A percentile compares a stretch with the other conserved stretches of the same genome.
phyloP scores from a whole-genome alignment of 306 rosid species.

The Echinosophora koreensis region DNA sequence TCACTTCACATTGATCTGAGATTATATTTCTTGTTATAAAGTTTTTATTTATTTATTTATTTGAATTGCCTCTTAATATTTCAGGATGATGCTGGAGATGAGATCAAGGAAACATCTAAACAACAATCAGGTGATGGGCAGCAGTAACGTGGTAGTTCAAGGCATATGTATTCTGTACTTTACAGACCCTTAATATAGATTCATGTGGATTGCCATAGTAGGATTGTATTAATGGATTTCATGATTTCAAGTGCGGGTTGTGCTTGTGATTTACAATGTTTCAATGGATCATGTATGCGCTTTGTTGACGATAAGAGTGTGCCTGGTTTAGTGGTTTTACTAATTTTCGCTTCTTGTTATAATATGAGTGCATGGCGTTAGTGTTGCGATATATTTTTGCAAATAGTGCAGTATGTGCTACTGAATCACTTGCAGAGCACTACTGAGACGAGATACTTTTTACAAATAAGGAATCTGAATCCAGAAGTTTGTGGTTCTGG shows the following conservation, averaged over 20 bases:
- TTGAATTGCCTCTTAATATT: slow-evolving; percentile 8
- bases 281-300: slow-evolving; percentile 53
- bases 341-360: slow-evolving; percentile 2
- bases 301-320: slow-evolving; percentile 58
- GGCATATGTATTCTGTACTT: slow-evolving; percentile 58
- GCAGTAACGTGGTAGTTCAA: slow-evolving; percentile 51
- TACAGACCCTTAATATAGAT: slow-evolving; percentile 50
- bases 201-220: slow-evolving; percentile 58
- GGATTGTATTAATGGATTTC: slow-evolving; percentile 53
- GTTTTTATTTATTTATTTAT: not conserved
- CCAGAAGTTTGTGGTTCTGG: not conserved
- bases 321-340: slow-evolving; percentile 50
- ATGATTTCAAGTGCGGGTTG: slow-evolving; percentile 46
- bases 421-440: slow-evolving; percentile 19
- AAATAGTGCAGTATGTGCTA: not conserved
- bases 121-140: slow-evolving; percentile 71
- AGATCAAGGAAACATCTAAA: slow-evolving; percentile 91
- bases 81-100: slow-evolving; percentile 95
- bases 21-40: not conserved
- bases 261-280: slow-evolving; percentile 53
- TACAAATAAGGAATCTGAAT: not conserved
- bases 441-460: not conserved
- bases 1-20: not conserved
- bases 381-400: slow-evolving; percentile 24
- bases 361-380: slow-evolving; percentile 2